Base-by-base conservation (phyloP, 2,329 filamentous ascomycete species). In the Scedosporium boydii region DNA sequence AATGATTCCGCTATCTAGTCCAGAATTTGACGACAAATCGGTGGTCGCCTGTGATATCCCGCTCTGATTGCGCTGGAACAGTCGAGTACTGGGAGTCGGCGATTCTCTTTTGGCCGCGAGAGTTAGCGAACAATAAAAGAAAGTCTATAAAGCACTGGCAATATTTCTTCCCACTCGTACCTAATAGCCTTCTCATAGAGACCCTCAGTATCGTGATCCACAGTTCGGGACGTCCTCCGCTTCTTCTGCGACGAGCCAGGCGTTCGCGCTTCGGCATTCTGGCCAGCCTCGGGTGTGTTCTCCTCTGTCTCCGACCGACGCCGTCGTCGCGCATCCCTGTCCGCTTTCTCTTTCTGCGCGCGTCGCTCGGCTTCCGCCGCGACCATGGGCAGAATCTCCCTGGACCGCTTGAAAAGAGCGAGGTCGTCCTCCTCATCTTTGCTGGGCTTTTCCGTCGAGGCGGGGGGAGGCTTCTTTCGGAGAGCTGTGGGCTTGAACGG, bases 401-500 rank as follows among this genome's bases (percentile, higher is more conserved):
- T 79, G 12, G 79, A 75, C 4, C 80, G 78, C 51, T 77, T 75
- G 65, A 85, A 85, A 5, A 85, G 71, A 1, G 73, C 73, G 10
- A 85, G 73, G 2, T 71, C 68, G 10, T 68, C 65, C 0, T 59
- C 60, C 7, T 59, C 48, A 53, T 61, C 60, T 9, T 67, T 64
- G 27, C 63, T 57, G 18, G 38, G 27, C 6, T 64, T 62, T 2
- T 67, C 62, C 60, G 57, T 62, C 59, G 56, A 60, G 63, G 18
- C 66, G 1, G 73, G 69, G 26, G 65, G 66, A 1, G 70, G 67
- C 53, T 69, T 68, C 46, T 69, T 71, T 56, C 74, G 76, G 65
- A 77, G 69, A 21, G 74, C 77, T 2, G 79, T 81, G 12, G 78
- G 78, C 65, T 82, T 82, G 70, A 82, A 82, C 0, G 79, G 80